Percentiles rank a stretch among this genome's conserved stretches.
Conservation (phyloP, 176 grass and related monocot genomes). For the Bolboschoenus planiculmis region DNA sequence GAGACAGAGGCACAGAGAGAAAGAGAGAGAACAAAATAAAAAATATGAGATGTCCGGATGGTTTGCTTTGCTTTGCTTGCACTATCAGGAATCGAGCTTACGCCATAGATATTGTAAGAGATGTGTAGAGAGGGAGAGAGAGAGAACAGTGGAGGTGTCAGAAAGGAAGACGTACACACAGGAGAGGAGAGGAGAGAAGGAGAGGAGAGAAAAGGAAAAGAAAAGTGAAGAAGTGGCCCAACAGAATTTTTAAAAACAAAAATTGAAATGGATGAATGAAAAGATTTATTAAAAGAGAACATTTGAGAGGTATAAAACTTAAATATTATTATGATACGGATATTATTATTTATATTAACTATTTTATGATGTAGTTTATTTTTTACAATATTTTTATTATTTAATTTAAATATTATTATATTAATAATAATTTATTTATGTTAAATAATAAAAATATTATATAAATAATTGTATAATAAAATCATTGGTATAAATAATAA, state of each 20-base stretch:
- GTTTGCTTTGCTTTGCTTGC: slow-evolving; percentile 78
- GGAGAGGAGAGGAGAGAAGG: slow-evolving; percentile 18
- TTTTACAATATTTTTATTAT: too few species aligned
- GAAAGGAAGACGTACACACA: slow-evolving; percentile 36
- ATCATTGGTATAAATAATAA: too few species aligned
- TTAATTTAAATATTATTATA: too few species aligned
- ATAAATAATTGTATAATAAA: too few species aligned
- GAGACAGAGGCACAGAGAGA: background rate
- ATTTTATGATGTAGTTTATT: too few species aligned
- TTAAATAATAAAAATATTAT: too few species aligned
- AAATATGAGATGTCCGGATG: slow-evolving; percentile 36
- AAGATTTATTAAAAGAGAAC: too few species aligned
- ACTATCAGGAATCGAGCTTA: slow-evolving; percentile 97
- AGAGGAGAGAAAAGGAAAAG: too few species aligned
- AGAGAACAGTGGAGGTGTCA: slow-evolving; percentile 45
- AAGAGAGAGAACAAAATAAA: background rate
- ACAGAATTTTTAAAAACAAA: slow-evolving; percentile 13
- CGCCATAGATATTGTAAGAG: slow-evolving; percentile 29
- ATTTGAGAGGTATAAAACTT: too few species aligned
- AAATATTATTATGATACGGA: too few species aligned
- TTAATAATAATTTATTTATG: too few species aligned
- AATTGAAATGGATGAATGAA: background rate
- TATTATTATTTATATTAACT: too few species aligned
- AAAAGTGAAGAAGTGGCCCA: slow-evolving; percentile 2
- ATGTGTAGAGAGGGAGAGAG: slow-evolving; percentile 23